phyloP scores from a whole-genome alignment of 176 grass and related monocot species.

The Elymus sibiricus region DNA sequence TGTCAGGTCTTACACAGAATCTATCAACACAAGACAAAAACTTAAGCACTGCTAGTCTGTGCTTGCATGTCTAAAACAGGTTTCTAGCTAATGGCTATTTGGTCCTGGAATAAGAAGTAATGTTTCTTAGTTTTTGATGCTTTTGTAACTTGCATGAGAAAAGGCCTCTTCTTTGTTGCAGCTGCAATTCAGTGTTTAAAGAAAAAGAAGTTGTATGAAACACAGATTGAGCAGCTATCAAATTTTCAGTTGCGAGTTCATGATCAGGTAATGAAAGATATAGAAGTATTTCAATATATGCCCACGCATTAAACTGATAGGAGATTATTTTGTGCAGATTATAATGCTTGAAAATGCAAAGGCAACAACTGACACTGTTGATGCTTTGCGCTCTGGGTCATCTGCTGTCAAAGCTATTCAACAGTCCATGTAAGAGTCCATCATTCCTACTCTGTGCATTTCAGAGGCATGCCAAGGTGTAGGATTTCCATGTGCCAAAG shows the following conservation, averaged over 20 bases:
- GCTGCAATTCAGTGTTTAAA: slow-evolving; percentile 66
- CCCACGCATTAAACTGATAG: neutral
- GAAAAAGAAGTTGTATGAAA: slow-evolving; percentile 72
- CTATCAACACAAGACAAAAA: neutral
- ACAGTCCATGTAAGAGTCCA: slow-evolving; percentile 54
- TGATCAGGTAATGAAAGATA: slow-evolving; percentile 49
- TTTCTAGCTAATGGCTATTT: neutral
- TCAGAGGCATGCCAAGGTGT: neutral
- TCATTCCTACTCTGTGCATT: slow-evolving; percentile 4
- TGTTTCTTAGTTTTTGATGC: neutral
- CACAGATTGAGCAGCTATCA: slow-evolving; percentile 57
- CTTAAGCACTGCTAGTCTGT: neutral
- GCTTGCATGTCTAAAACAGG: neutral
- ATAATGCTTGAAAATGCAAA: slow-evolving; percentile 65
- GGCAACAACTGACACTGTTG: slow-evolving; percentile 66
- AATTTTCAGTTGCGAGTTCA: slow-evolving; percentile 71
- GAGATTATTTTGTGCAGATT: slow-evolving; percentile 21
- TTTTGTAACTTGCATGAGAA: slow-evolving; percentile 17
- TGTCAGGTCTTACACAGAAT: neutral
- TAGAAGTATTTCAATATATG: neutral
- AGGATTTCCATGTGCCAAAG: neutral
- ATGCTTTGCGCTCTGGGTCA: slow-evolving; percentile 54
- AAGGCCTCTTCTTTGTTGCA: slow-evolving; percentile 40
- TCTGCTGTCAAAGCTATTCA: slow-evolving; percentile 78
- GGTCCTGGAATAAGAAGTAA: neutral